Base-by-base conservation (phyloP, 2,329 filamentous ascomycete species). In the Neodidymelliopsis sp. region DNA sequence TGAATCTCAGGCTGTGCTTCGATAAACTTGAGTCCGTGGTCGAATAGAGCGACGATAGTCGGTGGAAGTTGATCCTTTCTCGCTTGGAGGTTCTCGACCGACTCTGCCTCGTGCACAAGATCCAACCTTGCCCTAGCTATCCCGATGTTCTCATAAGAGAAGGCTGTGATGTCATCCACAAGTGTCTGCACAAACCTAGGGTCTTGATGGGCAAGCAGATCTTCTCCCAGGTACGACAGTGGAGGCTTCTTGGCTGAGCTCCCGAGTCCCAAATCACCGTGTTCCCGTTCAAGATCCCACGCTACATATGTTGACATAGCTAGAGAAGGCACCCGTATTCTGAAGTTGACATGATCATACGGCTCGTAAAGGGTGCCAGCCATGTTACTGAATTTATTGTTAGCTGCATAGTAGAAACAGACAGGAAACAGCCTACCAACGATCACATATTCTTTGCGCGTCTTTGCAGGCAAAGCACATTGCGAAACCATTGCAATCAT, bases 201-300 rank as follows among this genome's bases (percentile, higher is more conserved):
- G 9, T 6, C 13, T 11, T 15, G 22, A 6, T 11, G 42, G 20
- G 13, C 12, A 1, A 20, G 15, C 12, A 38, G 34, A 19, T 4
- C 35, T 27, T 28, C 24, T 18, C 58, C 58, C 10, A 61, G 34
- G 2, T 29, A 15, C 4, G 58, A 61, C 10, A 56, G 34, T 5
- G 58, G 58, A 4, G 58, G 58, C 30, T 53, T 50, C 5, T 22
- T 22, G 11, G 27, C 20, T 4, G 29, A 25, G 20, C 44, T 54
- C 9, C 35, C 22, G 7, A 61, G 42, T 9, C 53, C 52, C 22
- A 61, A 51, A 41, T 63, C 55, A 2, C 59, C 59, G 36, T 60
- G 57, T 33, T 64, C 59, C 11, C 54, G 45, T 25, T 64, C 57
- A 3, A 64, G 36, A 28, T 57, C 44, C 59, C 58, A 62, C 12